Evolutionary conservation across 1,284 basidiomycete genomes (phyloP).

Genomic region (Marasmius tenuissimus): DNA sequence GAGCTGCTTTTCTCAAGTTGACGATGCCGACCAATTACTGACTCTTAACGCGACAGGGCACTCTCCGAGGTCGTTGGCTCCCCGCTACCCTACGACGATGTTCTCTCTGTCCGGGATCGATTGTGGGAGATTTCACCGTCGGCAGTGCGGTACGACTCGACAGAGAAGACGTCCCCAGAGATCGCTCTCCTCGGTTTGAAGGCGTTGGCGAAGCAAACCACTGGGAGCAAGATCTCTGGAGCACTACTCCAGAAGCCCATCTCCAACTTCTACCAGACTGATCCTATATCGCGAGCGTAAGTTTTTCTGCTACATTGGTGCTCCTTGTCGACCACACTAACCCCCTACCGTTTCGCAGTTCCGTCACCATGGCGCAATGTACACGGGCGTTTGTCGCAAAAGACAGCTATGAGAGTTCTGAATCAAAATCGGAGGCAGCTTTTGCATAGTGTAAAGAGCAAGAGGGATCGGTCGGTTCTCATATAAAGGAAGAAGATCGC

Average conservation of each 20-base stretch:
- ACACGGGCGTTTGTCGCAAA: conserved; percentile 74
- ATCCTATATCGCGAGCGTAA: conserved; percentile 83
- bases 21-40: background rate
- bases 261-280: conserved; percentile 95
- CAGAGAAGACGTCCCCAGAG: conserved; percentile 78
- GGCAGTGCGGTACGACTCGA: conserved; percentile 83
- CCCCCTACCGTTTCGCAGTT: conserved; percentile 40
- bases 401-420: conserved; percentile 48
- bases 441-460: conserved; percentile 35
- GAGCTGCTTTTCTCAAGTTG: conserved; percentile 20
- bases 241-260: conserved; percentile 81
- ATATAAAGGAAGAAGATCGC: background rate
- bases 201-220: conserved; percentile 51
- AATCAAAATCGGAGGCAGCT: conserved; percentile 39
- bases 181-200: conserved; percentile 74
- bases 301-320: conserved; percentile 30
- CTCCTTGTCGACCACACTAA: background rate
- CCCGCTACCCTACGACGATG: conserved; percentile 90
- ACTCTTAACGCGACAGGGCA: conserved; percentile 53
- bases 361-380: conserved; percentile 87
- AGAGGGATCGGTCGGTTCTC: background rate
- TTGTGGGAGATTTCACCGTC: conserved; percentile 98
- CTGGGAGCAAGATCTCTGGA: conserved; percentile 57
- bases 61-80: conserved; percentile 85
- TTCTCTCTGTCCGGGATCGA: conserved; percentile 85